Base-by-base conservation (phyloP, 345 rosid genomes). In the Noccaea caerulescens region DNA sequence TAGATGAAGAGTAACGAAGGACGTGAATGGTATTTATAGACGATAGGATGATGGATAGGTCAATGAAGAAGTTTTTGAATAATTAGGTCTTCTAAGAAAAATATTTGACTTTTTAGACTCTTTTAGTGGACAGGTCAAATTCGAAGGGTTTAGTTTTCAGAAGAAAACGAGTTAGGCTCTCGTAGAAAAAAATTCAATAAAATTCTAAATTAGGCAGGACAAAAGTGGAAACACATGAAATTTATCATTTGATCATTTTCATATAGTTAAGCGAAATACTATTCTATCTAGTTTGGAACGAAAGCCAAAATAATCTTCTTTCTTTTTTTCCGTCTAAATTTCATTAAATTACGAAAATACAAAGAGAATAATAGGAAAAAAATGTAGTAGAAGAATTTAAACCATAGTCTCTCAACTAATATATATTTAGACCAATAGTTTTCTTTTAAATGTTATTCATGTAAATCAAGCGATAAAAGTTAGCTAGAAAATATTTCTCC, bases 111-210 rank as follows among this genome's bases (percentile, higher is more conserved):
- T 57, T 69, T 13, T 1, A 47, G 43, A 63, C 71, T 69, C 67
- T 70, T 68, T 64, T 64, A 76, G 80, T 76, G 76, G 80, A 57
- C 66, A 49, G 63, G 76, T 76, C 80, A 70, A 70, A 10, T 57
- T 71, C 56, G 46, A 70, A 76, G 56, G 23, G 43, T 76, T 69
- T 49, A 14, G 3, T 54, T 53, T 60, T 61, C 25, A 8, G 64
- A 68, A 37, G 69, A 1, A 52, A 57, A 64, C 63, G 34, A 76
- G 76, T 76, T 76, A 76, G 79, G 79, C 71, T 69, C 12, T 47
- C 14, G 62, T 45, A 63, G 61, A 57, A 76, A 68, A 47, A 46
- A 46, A 49, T 0, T 39, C 54, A 49, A 47, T 39, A 10, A 46
- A n/a, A 33, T 13, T 49, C 37, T 23, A 58, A 50, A 70, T 76